Conservation (phyloP, 441 rosid species). For the Corymbia citriodora region DNA sequence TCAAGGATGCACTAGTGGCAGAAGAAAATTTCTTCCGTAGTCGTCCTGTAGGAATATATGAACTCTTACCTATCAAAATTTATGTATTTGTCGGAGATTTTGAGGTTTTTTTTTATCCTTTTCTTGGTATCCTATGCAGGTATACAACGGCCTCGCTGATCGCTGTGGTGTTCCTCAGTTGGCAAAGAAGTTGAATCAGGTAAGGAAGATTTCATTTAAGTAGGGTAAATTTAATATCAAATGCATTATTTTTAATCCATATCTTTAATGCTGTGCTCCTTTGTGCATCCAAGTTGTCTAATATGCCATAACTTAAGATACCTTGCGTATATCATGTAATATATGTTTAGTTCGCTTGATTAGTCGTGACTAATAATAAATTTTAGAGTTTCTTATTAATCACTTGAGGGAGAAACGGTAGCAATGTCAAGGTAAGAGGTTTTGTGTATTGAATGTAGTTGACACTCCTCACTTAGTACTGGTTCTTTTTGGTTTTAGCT, state of each 20-base stretch:
- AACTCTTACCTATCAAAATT: neutral
- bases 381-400: neutral
- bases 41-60: slow-evolving; percentile 64
- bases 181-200: slow-evolving; percentile 95
- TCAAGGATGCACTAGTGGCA: slow-evolving; percentile 85
- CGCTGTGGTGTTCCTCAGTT: slow-evolving; percentile 89
- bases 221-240: neutral
- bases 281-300: neutral
- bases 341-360: neutral
- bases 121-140: slow-evolving; percentile 27
- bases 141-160: slow-evolving; percentile 74
- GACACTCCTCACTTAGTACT: neutral
- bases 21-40: slow-evolving; percentile 95
- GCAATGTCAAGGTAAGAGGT: neutral
- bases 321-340: neutral
- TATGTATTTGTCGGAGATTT: neutral
- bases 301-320: neutral
- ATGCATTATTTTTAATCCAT: neutral
- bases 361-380: neutral
- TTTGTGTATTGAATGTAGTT: neutral
- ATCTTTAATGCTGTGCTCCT: neutral
- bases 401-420: neutral
- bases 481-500: neutral
- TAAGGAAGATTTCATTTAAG: slow-evolving; percentile 2
- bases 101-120: neutral